These are phyloP conservation scores for Cryptosporidium felis DNA, from an alignment of 169 alveolate species.

Conservation along the genomic window DNA sequence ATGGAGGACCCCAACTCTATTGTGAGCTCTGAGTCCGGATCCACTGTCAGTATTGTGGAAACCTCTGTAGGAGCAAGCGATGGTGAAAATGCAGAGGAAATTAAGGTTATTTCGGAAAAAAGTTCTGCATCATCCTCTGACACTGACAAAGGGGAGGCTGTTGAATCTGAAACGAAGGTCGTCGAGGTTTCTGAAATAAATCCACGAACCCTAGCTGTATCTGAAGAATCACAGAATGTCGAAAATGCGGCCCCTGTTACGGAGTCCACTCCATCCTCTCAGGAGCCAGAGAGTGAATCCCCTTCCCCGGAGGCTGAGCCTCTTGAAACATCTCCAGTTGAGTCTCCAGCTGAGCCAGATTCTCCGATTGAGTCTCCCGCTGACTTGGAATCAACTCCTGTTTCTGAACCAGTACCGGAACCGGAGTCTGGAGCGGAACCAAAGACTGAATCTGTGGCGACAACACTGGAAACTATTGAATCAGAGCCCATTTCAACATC, in stretches of 20 bases:
- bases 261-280: too few relatives aligned
- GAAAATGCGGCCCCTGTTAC: too few relatives aligned
- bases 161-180: neutral
- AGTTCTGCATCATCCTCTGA: too few relatives aligned
- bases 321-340: neutral
- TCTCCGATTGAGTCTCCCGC: neutral
- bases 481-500: too few relatives aligned
- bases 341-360: neutral
- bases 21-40: neutral
- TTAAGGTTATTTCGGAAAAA: neutral
- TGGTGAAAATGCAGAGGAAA: neutral
- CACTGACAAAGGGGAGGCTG: neutral
- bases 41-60: neutral
- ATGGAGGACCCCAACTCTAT: neutral
- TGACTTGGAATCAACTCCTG: neutral
- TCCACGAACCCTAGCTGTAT: too few relatives aligned
- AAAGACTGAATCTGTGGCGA: neutral
- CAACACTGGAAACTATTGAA: too few relatives aligned
- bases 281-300: neutral
- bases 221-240: too few relatives aligned
- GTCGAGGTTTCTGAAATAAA: slow-evolving; percentile 2
- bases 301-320: neutral
- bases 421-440: neutral
- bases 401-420: neutral
- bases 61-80: neutral